A percentile compares a stretch with the other conserved stretches of the same genome.
These are phyloP conservation scores for Penicillium sp. DNA, from an alignment of 2,329 filamentous ascomycete species.

Conservation along the genomic window DNA sequence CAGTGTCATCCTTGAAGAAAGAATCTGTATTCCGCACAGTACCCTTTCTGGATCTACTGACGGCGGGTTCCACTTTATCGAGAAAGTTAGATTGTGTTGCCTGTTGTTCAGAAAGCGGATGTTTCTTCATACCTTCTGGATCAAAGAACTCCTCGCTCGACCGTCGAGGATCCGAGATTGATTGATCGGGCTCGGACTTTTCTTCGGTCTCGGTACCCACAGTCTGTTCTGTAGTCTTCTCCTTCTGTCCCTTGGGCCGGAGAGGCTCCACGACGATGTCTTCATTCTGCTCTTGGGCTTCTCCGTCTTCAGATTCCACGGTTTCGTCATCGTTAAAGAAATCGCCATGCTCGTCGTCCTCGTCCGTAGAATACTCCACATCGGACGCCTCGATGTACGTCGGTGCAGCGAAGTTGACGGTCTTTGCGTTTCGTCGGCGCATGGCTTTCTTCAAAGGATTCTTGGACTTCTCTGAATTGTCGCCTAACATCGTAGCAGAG, in stretches of 20 bases:
- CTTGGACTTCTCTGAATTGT: constrained; percentile 75
- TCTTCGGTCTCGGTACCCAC: constrained; percentile 21
- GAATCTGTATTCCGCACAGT: constrained; percentile 90
- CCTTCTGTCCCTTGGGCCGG: constrained; percentile 42
- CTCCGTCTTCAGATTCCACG: constrained; percentile 38
- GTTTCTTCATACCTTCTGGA: constrained; percentile 36
- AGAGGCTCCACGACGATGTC: constrained; percentile 46
- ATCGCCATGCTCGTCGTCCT: constrained; percentile 59
- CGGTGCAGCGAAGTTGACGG: constrained; percentile 77
- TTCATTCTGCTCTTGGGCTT: constrained; percentile 34
- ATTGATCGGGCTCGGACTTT: constrained; percentile 26
- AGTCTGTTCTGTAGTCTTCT: constrained; percentile 29
- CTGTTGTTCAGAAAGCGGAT: not conserved
- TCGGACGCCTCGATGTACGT: constrained; percentile 88
- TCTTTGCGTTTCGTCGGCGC: constrained; percentile 77
- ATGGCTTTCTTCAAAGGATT: constrained; percentile 82
- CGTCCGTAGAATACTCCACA: constrained; percentile 77
- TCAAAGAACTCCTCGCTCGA: constrained; percentile 68
- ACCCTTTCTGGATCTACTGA: constrained; percentile 70
- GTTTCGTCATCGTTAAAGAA: constrained; percentile 49
- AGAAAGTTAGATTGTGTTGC: constrained; percentile 14
- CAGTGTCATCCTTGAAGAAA: constrained; percentile 94
- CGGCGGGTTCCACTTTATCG: constrained; percentile 24
- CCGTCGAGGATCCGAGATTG: constrained; percentile 41
- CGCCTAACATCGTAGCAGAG: constrained; percentile 68